phyloP scores from a whole-genome alignment of 208 protist species.

The Crithidia bombi region DNA sequence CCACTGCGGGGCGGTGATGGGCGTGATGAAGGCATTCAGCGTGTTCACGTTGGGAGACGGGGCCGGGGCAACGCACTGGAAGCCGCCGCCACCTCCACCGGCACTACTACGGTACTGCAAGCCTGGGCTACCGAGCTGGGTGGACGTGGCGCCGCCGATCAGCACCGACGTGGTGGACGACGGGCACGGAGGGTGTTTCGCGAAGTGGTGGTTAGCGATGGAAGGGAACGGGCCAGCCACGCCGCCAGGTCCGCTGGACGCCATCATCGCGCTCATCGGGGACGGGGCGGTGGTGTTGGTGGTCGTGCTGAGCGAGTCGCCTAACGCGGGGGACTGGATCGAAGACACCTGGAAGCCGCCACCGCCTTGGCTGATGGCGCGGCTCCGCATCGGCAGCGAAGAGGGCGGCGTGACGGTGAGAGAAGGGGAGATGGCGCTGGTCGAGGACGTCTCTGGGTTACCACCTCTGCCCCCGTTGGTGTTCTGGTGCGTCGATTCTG shows the following conservation, averaged over 20 bases:
- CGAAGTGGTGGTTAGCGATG: neutral
- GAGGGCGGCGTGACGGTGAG: slow-evolving; percentile 12
- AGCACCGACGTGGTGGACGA: neutral
- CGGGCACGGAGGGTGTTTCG: neutral
- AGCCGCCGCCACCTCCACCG: neutral
- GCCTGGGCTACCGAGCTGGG: neutral
- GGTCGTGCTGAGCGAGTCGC: slow-evolving; percentile 13
- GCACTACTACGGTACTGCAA: neutral
- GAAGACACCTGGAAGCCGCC: slow-evolving; percentile 5
- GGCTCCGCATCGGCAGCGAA: slow-evolving; percentile 28
- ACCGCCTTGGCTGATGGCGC: slow-evolving; percentile 13
- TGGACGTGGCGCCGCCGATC: neutral
- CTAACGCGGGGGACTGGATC: neutral
- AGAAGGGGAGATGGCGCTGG: slow-evolving; percentile 4
- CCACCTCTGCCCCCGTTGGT: no score
- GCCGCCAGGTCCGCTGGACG: slow-evolving; percentile 6
- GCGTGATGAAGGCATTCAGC: slow-evolving; percentile 80
- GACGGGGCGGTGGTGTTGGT: slow-evolving; percentile 16
- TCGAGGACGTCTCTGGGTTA: neutral
- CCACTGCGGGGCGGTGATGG: slow-evolving; percentile 55
- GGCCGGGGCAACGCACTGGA: neutral
- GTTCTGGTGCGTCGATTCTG: no score
- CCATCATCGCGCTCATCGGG: slow-evolving; percentile 2
- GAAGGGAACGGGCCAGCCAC: slow-evolving; percentile 8
- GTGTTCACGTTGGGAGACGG: slow-evolving; percentile 14